phyloP scores from a whole-genome alignment of 257 asterid species.

The Fraxinus anomala region DNA sequence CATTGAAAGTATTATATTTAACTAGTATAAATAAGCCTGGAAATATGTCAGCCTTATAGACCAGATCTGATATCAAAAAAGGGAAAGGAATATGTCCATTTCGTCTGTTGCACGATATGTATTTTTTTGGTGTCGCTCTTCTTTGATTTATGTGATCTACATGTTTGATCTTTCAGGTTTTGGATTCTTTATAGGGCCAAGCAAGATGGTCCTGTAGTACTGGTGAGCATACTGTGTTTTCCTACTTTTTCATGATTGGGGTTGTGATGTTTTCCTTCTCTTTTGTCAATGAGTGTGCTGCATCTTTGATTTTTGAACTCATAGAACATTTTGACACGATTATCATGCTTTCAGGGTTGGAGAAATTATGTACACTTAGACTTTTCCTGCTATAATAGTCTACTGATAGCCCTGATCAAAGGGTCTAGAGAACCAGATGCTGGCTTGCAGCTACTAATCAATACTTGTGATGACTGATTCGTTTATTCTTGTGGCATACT shows the following conservation, averaged over 20 bases:
- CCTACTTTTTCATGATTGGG: not conserved
- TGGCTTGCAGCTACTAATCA: not conserved
- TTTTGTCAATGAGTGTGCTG: not conserved
- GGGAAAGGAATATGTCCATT: not conserved
- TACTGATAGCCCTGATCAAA: not conserved
- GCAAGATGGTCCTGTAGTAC: slow-evolving; percentile 86
- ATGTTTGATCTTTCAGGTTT: slow-evolving; percentile 53
- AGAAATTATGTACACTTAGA: slow-evolving; percentile 28
- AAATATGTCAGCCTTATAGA: not conserved
- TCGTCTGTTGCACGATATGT: not conserved
- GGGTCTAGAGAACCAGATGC: slow-evolving; percentile 5
- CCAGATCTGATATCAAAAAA: not conserved
- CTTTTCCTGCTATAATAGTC: not conserved
- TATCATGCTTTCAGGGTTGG: slow-evolving; percentile 63
- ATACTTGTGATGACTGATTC: slow-evolving; percentile 6
- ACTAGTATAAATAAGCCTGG: not conserved
- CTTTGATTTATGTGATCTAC: slow-evolving; percentile 8
- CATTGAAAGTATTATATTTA: not conserved
- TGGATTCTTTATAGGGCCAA: slow-evolving; percentile 90
- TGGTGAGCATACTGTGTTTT: slow-evolving; percentile 53
- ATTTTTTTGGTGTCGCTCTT: not conserved
- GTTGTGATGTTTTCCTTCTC: not conserved
- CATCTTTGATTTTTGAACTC: slow-evolving; percentile 23
- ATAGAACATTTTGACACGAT: slow-evolving; percentile 22
- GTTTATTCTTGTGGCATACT: slow-evolving; percentile 1